Evolutionary conservation across 768 basidiomycete species (phyloP), one percentile per base, ranked within the genome.

Genomic region (Trametes villosa): DNA sequence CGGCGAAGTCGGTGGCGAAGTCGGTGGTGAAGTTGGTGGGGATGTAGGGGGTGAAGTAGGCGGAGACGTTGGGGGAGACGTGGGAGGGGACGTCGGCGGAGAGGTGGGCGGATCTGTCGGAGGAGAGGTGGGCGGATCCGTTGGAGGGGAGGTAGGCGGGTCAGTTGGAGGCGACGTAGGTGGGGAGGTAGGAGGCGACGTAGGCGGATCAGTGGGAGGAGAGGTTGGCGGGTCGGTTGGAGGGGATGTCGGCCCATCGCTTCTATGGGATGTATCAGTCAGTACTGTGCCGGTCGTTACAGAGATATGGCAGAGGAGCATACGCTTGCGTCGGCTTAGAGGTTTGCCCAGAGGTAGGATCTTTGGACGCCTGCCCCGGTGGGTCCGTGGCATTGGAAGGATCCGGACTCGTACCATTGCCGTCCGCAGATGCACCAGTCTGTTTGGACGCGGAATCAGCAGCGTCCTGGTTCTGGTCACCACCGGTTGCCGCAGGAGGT

Each of bases 1-100:
- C 4, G 57, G 38, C 9, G 67, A 49, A 26, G 48, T 51, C 33
- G 63, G 33, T 4, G 63, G 26, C 8, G 44, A 38, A 4, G 48
- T 49, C 4, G 48, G 48, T 9, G 48, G 48, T 2, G 48, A 49
- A 18, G 48, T 49, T 9, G 48, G 48, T 9, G 52, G 52, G 15
- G 24, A 29, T 26, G 36, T 40, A 11, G 36, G 52, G 4, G 52
- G 52, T 40, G 33, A 36, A 24, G 49, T 45, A 5, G 57, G 50
- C 17, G 49, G 34, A 9, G 57, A 52, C 17, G 49, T 44, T n/a
- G 46, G 59, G 1, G 34, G 48, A 20, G 56, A 44, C 12, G 60
- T n/a, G 3, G 47, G 33, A 9, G 29, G 24, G 27, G 60, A 55
- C 3, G 53, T 38, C 2, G 59, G 53, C 17, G 22, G 29, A 24